phyloP scores from a whole-genome alignment of 805 yeast genomes.

The Starmera caribaea region DNA sequence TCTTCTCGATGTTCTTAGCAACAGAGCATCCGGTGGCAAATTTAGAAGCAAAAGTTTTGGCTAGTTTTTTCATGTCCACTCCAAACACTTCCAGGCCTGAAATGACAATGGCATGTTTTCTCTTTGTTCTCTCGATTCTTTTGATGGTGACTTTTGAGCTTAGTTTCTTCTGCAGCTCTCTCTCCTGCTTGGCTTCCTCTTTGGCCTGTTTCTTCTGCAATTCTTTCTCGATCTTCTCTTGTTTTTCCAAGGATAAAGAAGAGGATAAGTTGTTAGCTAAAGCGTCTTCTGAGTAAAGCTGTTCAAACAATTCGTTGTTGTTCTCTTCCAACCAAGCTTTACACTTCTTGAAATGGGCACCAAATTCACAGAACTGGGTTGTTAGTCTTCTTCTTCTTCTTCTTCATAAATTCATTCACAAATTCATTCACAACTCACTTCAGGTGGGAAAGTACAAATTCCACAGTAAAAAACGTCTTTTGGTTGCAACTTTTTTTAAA shows the following conservation, averaged over 20 bases:
- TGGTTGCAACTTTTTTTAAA: constrained; percentile 15
- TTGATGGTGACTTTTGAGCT: constrained; percentile 77
- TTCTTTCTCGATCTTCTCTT: constrained; percentile 74
- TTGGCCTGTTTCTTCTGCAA: constrained; percentile 77
- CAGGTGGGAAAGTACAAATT: constrained; percentile 79
- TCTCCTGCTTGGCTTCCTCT: constrained; percentile 76
- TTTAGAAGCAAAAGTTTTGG: constrained; percentile 86
- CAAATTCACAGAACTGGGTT: constrained; percentile 74
- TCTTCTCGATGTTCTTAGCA: constrained; percentile 81
- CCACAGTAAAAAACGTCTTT: constrained; percentile 57
- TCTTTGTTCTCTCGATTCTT: constrained; percentile 81
- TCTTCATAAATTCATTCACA: too few relatives aligned
- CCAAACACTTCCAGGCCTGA: constrained; percentile 84
- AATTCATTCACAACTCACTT: constrained; percentile 18
- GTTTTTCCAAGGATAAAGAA: constrained; percentile 63
- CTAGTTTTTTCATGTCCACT: constrained; percentile 80
- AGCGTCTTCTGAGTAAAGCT: constrained; percentile 53
- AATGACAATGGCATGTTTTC: constrained; percentile 80
- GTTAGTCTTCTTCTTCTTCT: too few relatives aligned
- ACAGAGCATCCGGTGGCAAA: constrained; percentile 96
- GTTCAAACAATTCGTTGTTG: constrained; percentile 44
- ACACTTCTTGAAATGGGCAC: constrained; percentile 72
- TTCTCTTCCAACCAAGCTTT: constrained; percentile 67
- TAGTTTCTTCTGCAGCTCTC: constrained; percentile 70
- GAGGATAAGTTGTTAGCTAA: constrained; percentile 42